These are phyloP conservation scores for Penicillium janthinellum DNA, from an alignment of 2,329 filamentous ascomycete species.

Conservation along the genomic window DNA sequence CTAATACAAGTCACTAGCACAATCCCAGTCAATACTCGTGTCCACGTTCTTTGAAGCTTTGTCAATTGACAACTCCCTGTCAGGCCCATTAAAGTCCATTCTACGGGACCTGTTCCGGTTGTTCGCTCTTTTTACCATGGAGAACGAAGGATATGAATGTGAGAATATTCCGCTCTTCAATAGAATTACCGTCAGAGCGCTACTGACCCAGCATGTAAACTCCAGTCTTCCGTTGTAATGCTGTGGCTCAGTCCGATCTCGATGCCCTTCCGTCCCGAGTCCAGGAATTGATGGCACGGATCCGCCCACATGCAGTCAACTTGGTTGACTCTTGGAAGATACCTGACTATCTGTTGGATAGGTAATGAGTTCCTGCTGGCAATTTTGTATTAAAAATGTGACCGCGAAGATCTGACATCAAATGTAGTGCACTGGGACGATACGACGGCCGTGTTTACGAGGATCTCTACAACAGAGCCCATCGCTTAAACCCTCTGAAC, in stretches of 20 bases:
- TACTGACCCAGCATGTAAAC: background rate
- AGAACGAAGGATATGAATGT: conserved; percentile 40
- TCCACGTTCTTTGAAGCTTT: conserved; percentile 50
- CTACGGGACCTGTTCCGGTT: conserved; percentile 51
- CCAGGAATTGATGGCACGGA: conserved; percentile 50
- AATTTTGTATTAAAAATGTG: background rate
- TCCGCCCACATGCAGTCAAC: conserved; percentile 55
- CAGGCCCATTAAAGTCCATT: conserved; percentile 29
- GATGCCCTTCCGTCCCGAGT: conserved; percentile 45
- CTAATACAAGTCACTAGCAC: conserved; percentile 31
- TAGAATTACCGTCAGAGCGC: background rate
- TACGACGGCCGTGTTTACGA: conserved; percentile 58
- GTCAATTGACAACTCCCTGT: conserved; percentile 28
- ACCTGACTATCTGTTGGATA: conserved; percentile 55
- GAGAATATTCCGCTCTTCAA: background rate
- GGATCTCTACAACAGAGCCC: conserved; percentile 54
- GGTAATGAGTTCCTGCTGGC: conserved; percentile 17
- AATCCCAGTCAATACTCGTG: conserved; percentile 54
- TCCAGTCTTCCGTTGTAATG: conserved; percentile 47
- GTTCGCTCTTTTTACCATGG: conserved; percentile 52
- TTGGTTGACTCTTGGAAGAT: conserved; percentile 57
- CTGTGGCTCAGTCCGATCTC: conserved; percentile 46
- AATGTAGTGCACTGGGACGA: conserved; percentile 50
- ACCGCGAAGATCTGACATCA: background rate
- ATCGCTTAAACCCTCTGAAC: conserved; percentile 56